Percentiles rank a stretch among this genome's conserved stretches.
Evolutionary conservation across 2,329 filamentous ascomycete genomes (phyloP).

Genomic region (Cercospora nicotianae): DNA sequence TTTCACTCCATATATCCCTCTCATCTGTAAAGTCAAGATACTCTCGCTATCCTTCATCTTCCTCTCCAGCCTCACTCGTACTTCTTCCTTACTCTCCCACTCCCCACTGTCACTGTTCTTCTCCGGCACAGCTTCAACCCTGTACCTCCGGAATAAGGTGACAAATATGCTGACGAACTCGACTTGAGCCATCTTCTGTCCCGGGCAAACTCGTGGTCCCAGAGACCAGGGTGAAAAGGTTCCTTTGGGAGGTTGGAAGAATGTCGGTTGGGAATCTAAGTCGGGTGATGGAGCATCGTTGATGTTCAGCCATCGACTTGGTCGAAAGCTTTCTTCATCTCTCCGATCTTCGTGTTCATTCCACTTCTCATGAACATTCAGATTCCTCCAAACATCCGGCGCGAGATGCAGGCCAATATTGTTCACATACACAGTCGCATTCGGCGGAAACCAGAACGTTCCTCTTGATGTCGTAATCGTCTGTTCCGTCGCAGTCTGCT

Average conservation of each 20-base stretch:
- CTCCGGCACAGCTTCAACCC: constrained; percentile 29
- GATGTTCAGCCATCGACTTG: constrained; percentile 44
- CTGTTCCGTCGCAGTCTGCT: constrained; percentile 36
- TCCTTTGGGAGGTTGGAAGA: constrained; percentile 43
- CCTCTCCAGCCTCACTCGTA: constrained; percentile 28
- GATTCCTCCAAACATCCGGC: constrained; percentile 27
- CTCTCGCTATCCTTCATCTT: constrained; percentile 28
- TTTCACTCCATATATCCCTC: constrained; percentile 29
- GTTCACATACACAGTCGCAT: constrained; percentile 43
- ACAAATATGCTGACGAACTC: constrained; percentile 54
- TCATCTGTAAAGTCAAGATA: constrained; percentile 35
- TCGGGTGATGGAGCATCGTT: constrained; percentile 2
- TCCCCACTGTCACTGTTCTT: constrained; percentile 6
- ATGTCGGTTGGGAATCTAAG: neutral
- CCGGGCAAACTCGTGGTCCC: constrained; percentile 54
- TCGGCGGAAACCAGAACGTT: constrained; percentile 37
- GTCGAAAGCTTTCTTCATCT: constrained; percentile 43
- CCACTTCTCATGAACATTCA: constrained; percentile 24
- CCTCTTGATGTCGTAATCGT: constrained; percentile 33
- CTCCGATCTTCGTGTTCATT: neutral
- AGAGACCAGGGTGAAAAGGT: constrained; percentile 51
- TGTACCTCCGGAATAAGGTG: constrained; percentile 36
- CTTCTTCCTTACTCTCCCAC: constrained; percentile 20
- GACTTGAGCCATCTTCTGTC: constrained; percentile 57
- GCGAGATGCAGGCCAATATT: constrained; percentile 35